Evolutionary conservation across 768 basidiomycete genomes (phyloP).

Genomic region (Tubosaeta sp.): DNA sequence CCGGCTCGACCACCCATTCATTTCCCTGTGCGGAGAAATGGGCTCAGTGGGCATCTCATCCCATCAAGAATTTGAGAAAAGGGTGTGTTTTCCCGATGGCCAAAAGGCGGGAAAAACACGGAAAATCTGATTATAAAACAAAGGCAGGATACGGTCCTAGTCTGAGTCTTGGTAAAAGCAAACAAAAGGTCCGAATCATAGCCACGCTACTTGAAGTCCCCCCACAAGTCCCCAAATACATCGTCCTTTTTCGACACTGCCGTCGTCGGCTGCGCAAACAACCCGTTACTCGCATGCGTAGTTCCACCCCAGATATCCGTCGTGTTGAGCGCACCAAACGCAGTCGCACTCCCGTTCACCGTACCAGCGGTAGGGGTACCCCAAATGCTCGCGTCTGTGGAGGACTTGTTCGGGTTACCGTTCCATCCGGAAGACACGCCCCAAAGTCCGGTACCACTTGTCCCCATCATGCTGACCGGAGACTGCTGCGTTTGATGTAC

Average conservation of each 20-base stretch:
- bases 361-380: slow-evolving; percentile 15
- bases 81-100: too few relatives aligned
- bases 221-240: slow-evolving; percentile 81
- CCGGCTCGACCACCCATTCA: too few relatives aligned
- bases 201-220: slow-evolving; percentile 63
- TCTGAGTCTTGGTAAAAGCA: too few relatives aligned
- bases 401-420: slow-evolving; percentile 24
- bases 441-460: slow-evolving; percentile 56
- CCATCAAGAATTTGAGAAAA: too few relatives aligned
- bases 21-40: too few relatives aligned
- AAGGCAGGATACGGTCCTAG: too few relatives aligned
- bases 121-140: too few relatives aligned
- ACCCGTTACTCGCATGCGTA: slow-evolving; percentile 33
- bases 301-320: slow-evolving; percentile 58
- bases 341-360: neutral
- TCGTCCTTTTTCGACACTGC: slow-evolving; percentile 62
- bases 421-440: slow-evolving; percentile 65
- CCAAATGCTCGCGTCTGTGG: slow-evolving; percentile 33
- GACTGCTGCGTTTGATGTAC: slow-evolving; percentile 24
- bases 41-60: too few relatives aligned
- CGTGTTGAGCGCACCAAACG: slow-evolving; percentile 31
- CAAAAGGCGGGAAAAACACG: too few relatives aligned
- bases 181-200: too few relatives aligned
- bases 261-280: slow-evolving; percentile 28
- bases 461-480: slow-evolving; percentile 52